These are phyloP conservation scores for Diaporthe vaccinii DNA, from an alignment of 2,329 filamentous ascomycete genomes.

Conservation along the genomic window DNA sequence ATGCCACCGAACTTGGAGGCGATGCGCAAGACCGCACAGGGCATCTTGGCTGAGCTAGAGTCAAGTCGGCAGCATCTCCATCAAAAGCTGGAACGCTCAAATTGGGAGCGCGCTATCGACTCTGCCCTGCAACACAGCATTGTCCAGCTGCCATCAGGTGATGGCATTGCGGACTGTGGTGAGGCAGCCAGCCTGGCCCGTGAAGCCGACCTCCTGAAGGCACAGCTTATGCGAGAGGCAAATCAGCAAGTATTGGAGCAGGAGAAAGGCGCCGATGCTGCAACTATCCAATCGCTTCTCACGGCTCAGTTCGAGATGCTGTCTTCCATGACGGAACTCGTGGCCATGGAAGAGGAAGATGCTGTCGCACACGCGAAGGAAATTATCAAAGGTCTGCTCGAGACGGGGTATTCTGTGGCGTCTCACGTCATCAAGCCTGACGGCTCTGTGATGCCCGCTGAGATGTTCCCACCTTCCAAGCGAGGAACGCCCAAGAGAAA, in stretches of 20 bases:
- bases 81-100: slow-evolving; percentile 82
- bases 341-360: slow-evolving; percentile 85
- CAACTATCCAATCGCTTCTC: slow-evolving; percentile 84
- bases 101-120: slow-evolving; percentile 90
- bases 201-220: slow-evolving; percentile 89
- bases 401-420: slow-evolving; percentile 79
- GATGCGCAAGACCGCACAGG: slow-evolving; percentile 89
- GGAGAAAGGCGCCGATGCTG: slow-evolving; percentile 84
- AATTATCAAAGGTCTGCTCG: slow-evolving; percentile 82
- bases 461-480: slow-evolving; percentile 78
- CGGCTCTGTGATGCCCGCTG: slow-evolving; percentile 71
- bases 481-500: slow-evolving; percentile 84
- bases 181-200: slow-evolving; percentile 81
- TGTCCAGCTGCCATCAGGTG: slow-evolving; percentile 80
- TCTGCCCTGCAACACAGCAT: slow-evolving; percentile 89
- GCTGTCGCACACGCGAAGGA: slow-evolving; percentile 84
- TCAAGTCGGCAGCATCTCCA: slow-evolving; percentile 91
- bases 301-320: slow-evolving; percentile 94
- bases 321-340: slow-evolving; percentile 83
- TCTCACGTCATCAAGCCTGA: slow-evolving; percentile 93
- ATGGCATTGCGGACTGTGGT: slow-evolving; percentile 71
- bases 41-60: slow-evolving; percentile 90
- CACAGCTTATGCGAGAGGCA: slow-evolving; percentile 84
- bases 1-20: slow-evolving; percentile 78
- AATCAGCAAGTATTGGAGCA: slow-evolving; percentile 84